Evolutionary conservation across 768 basidiomycete species (phyloP).

Genomic region (Hygrocybe punicea): DNA sequence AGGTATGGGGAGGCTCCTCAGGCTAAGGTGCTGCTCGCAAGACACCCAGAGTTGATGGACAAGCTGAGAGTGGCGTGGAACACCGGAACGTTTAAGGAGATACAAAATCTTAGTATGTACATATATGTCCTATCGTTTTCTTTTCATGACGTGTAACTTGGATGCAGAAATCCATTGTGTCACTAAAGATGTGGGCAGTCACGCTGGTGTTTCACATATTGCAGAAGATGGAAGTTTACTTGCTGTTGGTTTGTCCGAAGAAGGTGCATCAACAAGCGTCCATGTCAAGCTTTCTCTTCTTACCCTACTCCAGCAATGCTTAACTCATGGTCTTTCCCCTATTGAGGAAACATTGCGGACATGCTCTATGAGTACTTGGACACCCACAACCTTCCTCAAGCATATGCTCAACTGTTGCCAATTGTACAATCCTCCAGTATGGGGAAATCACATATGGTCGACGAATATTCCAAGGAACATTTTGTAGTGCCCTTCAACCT

Average conservation of each 20-base stretch:
- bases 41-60: not conserved
- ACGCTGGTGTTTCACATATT: not conserved
- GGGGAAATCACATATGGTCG: constrained; percentile 6
- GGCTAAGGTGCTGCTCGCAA: not conserved
- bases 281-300: not conserved
- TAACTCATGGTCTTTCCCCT: constrained; percentile 2
- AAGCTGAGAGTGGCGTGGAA: constrained; percentile 2
- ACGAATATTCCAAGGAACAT: constrained; percentile 4
- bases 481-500: constrained; percentile 8
- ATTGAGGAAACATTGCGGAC: constrained; percentile 18
- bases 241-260: not conserved
- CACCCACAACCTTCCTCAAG: not conserved
- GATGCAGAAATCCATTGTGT: constrained; percentile 2
- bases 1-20: not conserved
- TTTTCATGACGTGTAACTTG: not conserved
- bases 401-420: constrained; percentile 2
- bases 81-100: not conserved
- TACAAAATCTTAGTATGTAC: constrained; percentile 2
- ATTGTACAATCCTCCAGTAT: constrained; percentile 8
- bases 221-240: not conserved
- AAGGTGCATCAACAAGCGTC: not conserved
- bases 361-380: not conserved
- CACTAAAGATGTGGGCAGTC: not conserved
- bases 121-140: not conserved
- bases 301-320: constrained; percentile 1